Base-by-base conservation (phyloP, 805 yeast species). In the Pichia nanzhaoensis region DNA sequence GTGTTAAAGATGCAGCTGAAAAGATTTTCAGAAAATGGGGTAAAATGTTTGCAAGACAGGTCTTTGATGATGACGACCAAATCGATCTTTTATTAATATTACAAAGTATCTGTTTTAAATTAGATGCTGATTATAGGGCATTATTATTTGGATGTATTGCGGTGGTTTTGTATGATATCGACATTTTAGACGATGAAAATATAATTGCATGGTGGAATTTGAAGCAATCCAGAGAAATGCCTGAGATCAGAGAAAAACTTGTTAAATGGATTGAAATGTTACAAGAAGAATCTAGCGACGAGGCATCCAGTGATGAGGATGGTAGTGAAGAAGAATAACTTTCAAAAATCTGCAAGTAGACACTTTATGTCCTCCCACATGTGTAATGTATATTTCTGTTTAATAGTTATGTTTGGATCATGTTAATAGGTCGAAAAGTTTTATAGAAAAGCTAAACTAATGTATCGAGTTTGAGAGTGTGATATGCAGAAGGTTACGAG, bases 221-320 rank as follows among this genome's bases (percentile, higher is more conserved):
- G 14, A 72, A 67, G 6, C 70, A 66, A 20, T 67, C 76, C 35
- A 56, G 59, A 14, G 54, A 55, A 33, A 52, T 66, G 43, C 64
- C 63, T 13, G 68, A 66, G 22, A 80, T 81, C 17, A 74, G 83
- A 47, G 68, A 59, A 24, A 70, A 77, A 52, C 80, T 87, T 2
- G 75, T 67, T 8, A 82, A 80, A 61, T 91, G 91, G 81, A 73
- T 91, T 18, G 85, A 81, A 17, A 90, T 97, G 97, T 73, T 91
- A 48, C 75, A 75, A 55, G 85, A 80, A 39, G 97, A 55, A 20
- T 48, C 48, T n/a, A 45, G 45, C 32, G 55, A 51, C 19, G 50
- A 46, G 28, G 51, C 41, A 13, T 44, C 38, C 16, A 44, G 50
- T 19, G 52, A 46, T 8, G 51, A 48, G 10, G 52, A 50, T 5